Evolutionary conservation across 768 basidiomycete species (phyloP).

Genomic region (Macrolepiota dolichaula): DNA sequence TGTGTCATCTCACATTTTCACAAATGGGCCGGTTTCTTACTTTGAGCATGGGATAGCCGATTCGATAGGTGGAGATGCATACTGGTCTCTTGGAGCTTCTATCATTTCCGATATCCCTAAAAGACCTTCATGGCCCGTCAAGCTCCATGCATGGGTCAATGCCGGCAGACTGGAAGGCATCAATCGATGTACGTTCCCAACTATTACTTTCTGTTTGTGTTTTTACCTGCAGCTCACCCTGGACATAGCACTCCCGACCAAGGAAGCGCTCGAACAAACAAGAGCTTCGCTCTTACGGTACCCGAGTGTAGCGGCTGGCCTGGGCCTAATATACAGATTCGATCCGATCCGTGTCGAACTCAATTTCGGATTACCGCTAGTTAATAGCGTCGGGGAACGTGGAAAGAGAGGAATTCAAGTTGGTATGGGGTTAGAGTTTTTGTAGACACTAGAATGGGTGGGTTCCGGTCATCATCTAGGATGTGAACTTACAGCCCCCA

Average conservation of each 20-base stretch:
- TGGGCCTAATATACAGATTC: slow-evolving; percentile 82
- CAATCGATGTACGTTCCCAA: slow-evolving; percentile 44
- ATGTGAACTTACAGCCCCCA: neutral
- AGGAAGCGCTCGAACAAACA: slow-evolving; percentile 4
- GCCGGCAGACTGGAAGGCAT: slow-evolving; percentile 70
- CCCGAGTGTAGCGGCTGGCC: slow-evolving; percentile 59
- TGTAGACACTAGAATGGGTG: slow-evolving; percentile 33
- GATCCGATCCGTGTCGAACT: slow-evolving; percentile 84
- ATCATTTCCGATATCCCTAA: slow-evolving; percentile 70
- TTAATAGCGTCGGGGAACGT: slow-evolving; percentile 65
- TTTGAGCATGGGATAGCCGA: slow-evolving; percentile 50
- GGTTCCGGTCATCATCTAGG: neutral
- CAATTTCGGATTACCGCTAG: slow-evolving; percentile 83
- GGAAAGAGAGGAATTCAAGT: slow-evolving; percentile 70
- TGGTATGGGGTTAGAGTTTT: slow-evolving; percentile 78
- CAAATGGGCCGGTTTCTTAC: neutral
- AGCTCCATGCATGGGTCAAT: slow-evolving; percentile 78
- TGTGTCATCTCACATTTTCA: slow-evolving; percentile 17
- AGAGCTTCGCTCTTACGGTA: neutral
- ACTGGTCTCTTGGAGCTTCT: slow-evolving; percentile 75
- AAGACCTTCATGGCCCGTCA: slow-evolving; percentile 82
- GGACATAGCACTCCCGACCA: slow-evolving; percentile 2
- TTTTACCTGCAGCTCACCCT: neutral
- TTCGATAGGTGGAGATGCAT: slow-evolving; percentile 79
- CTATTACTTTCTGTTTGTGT: neutral